Conservation (phyloP, 2,329 filamentous ascomycete species). For the Aspergillus luchuensis region DNA sequence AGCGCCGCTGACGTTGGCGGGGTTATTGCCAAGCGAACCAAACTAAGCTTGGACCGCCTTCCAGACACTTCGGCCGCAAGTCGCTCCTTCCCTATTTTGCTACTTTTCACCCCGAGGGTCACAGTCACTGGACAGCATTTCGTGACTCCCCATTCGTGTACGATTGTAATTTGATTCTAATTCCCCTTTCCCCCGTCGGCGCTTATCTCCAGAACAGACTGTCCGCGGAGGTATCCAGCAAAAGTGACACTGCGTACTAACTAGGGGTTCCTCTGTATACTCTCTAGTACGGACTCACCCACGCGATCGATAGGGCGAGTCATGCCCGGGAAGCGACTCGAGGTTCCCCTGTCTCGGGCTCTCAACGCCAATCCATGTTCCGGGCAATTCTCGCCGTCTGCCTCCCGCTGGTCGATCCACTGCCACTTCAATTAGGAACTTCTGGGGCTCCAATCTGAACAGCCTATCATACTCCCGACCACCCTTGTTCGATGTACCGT, state of each 20-base stretch:
- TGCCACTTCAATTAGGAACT: background rate
- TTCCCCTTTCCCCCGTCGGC: too few relatives aligned
- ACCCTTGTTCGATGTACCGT: background rate
- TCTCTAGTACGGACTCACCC: background rate
- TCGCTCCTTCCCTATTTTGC: background rate
- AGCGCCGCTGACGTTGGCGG: constrained; percentile 20
- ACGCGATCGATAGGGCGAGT: background rate
- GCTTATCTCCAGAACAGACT: background rate
- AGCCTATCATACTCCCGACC: background rate
- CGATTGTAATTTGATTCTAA: too few relatives aligned
- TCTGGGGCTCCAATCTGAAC: background rate
- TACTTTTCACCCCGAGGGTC: too few relatives aligned
- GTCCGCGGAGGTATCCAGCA: background rate
- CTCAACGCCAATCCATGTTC: background rate
- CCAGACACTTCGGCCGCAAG: constrained; percentile 11
- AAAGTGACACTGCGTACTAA: too few relatives aligned
- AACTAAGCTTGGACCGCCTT: constrained; percentile 18
- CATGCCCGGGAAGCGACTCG: background rate
- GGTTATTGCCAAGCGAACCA: constrained; percentile 12
- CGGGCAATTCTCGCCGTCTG: constrained; percentile 7
- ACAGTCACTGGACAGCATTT: too few relatives aligned
- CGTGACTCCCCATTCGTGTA: too few relatives aligned
- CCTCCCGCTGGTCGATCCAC: constrained; percentile 4
- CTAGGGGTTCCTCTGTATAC: too few relatives aligned
- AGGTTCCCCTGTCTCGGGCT: background rate